phyloP scores from a whole-genome alignment of 1,284 basidiomycete species.

The Irpex lacteus region DNA sequence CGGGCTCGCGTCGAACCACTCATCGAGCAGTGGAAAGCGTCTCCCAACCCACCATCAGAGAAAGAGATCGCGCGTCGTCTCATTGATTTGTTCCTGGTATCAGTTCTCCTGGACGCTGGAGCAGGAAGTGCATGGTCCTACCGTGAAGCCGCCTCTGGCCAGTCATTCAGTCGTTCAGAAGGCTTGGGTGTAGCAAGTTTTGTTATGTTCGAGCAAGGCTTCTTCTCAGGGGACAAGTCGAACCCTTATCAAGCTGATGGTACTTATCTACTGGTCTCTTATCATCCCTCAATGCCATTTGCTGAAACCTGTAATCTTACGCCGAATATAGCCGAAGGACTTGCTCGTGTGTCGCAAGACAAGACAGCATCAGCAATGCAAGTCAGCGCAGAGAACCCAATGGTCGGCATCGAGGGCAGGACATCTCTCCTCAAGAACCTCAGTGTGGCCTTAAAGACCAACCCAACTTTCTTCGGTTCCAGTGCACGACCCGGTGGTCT shows the following conservation, averaged over 20 bases:
- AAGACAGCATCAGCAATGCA: slow-evolving; percentile 76
- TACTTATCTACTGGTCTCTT: slow-evolving; percentile 29
- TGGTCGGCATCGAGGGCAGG: slow-evolving; percentile 90
- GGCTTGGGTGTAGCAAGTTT: slow-evolving; percentile 91
- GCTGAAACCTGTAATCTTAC: not conserved
- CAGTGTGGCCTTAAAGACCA: slow-evolving; percentile 62
- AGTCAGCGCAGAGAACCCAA: slow-evolving; percentile 75
- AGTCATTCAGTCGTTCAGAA: slow-evolving; percentile 76
- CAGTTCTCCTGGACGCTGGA: slow-evolving; percentile 91
- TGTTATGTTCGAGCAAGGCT: slow-evolving; percentile 83
- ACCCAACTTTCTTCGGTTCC: slow-evolving; percentile 66
- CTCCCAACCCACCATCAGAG: slow-evolving; percentile 41
- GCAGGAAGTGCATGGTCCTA: slow-evolving; percentile 87
- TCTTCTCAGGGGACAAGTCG: slow-evolving; percentile 69
- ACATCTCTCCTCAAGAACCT: slow-evolving; percentile 75
- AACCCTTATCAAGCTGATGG: slow-evolving; percentile 80
- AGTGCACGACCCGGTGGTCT: slow-evolving; percentile 80
- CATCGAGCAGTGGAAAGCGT: slow-evolving; percentile 52
- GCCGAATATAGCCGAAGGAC: slow-evolving; percentile 56
- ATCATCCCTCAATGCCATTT: slow-evolving; percentile 2
- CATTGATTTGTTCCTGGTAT: slow-evolving; percentile 91
- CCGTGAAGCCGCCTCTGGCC: slow-evolving; percentile 56
- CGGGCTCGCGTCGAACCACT: slow-evolving; percentile 60
- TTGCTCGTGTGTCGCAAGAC: slow-evolving; percentile 64
- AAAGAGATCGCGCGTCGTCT: slow-evolving; percentile 72